phyloP scores from a whole-genome alignment of 352 stramenopile species.

The Globisporangium uncinulatum region DNA sequence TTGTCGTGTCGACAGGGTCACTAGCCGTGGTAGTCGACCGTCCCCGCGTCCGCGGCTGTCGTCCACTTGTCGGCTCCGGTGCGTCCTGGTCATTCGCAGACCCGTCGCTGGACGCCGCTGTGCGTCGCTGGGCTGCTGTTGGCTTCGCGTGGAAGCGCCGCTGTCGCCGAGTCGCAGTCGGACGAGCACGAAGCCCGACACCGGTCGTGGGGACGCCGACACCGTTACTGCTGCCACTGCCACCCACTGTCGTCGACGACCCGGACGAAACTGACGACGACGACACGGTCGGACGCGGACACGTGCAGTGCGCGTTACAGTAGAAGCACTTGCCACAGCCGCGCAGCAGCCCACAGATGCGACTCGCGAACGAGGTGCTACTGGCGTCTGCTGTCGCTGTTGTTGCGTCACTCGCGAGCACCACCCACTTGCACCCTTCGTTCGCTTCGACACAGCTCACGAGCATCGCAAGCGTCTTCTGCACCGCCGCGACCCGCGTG shows the following conservation, averaged over 20 bases:
- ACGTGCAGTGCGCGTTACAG: conserved; percentile 40
- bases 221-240: background rate
- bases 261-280: background rate
- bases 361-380: conserved; percentile 1
- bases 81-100: conserved; percentile 8
- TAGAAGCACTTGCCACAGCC: conserved; percentile 30
- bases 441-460: conserved; percentile 51
- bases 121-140: conserved; percentile 21
- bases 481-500: conserved; percentile 39
- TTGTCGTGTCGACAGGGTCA: background rate
- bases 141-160: conserved; percentile 37
- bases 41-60: background rate
- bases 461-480: conserved; percentile 54
- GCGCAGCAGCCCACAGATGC: conserved; percentile 28
- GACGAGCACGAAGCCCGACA: conserved; percentile 12
- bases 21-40: background rate
- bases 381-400: background rate
- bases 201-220: background rate
- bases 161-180: conserved; percentile 17
- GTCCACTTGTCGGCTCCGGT: background rate
- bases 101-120: conserved; percentile 3
- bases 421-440: conserved; percentile 56
- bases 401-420: conserved; percentile 7
- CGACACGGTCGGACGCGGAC: conserved; percentile 10
- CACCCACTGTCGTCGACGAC: background rate